Conservation (phyloP, 2,329 filamentous ascomycete genomes). For the Monilinia aucupariae region DNA sequence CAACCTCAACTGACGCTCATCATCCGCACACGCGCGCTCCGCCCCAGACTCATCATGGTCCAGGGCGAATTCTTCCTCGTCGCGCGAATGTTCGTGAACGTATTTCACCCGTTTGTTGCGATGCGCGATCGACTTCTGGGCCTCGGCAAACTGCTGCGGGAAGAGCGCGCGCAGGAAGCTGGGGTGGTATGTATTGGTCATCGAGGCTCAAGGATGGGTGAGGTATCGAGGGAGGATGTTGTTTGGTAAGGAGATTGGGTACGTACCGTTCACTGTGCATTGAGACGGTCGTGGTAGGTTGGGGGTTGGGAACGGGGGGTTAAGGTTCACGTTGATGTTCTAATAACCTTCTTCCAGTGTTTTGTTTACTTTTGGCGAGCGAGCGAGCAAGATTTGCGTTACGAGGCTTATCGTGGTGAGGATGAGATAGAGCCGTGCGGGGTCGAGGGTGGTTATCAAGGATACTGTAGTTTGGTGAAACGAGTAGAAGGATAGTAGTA, state of each 20-base stretch:
- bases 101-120: slow-evolving; percentile 10
- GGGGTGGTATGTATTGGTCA: slow-evolving; percentile 3
- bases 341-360: no score
- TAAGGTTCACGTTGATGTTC: no score
- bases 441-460: no score
- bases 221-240: background rate
- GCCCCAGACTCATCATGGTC: background rate
- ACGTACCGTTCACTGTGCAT: slow-evolving; percentile 13
- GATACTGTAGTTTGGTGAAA: background rate
- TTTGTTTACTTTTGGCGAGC: no score
- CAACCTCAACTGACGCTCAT: slow-evolving; percentile 7
- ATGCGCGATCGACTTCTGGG: background rate
- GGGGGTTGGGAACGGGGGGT: no score
- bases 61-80: background rate
- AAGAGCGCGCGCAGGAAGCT: slow-evolving; percentile 14
- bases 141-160: slow-evolving; percentile 7
- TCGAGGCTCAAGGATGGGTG: background rate
- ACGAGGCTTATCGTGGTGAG: background rate
- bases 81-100: background rate
- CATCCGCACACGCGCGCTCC: background rate
- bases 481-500: no score
- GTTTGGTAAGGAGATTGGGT: background rate
- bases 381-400: background rate
- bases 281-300: background rate
- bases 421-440: background rate